Evolutionary conservation across 345 rosid genomes (phyloP).

Genomic region (Acer yangbiense): DNA sequence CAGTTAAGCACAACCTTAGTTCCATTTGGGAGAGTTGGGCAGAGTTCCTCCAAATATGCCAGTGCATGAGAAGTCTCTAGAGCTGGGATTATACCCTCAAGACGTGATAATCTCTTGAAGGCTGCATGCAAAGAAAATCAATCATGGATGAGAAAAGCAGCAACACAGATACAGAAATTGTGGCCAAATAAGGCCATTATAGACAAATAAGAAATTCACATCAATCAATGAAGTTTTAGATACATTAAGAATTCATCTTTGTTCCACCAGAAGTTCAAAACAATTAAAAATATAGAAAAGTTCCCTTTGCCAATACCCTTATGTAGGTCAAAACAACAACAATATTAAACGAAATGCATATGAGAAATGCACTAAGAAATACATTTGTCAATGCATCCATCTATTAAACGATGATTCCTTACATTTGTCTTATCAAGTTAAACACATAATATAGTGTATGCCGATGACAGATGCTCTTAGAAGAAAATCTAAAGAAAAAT

Average conservation of each 20-base stretch:
- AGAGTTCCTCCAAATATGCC: constrained; percentile 78
- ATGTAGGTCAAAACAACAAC: neutral
- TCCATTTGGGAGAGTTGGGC: constrained; percentile 73
- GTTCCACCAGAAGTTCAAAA: neutral
- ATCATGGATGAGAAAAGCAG: neutral
- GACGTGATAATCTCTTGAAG: constrained; percentile 74
- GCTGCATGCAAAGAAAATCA: constrained; percentile 42
- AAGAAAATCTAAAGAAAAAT: too few relatives aligned
- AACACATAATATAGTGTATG: too few relatives aligned
- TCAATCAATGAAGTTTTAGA: neutral
- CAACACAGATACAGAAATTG: neutral
- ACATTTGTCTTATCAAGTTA: too few relatives aligned
- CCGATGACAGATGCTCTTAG: too few relatives aligned
- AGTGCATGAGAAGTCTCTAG: constrained; percentile 91
- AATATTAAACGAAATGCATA: too few relatives aligned
- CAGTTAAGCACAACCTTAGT: constrained; percentile 78
- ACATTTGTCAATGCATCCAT: too few relatives aligned
- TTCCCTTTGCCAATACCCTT: neutral
- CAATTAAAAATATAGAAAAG: neutral
- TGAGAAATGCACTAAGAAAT: too few relatives aligned
- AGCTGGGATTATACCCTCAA: constrained; percentile 93
- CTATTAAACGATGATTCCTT: too few relatives aligned
- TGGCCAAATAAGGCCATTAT: neutral
- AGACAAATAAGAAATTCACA: neutral
- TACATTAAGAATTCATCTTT: neutral